Evolutionary conservation across 163 green algal genomes (phyloP).

Genomic region (Smithsoniella earleae): DNA sequence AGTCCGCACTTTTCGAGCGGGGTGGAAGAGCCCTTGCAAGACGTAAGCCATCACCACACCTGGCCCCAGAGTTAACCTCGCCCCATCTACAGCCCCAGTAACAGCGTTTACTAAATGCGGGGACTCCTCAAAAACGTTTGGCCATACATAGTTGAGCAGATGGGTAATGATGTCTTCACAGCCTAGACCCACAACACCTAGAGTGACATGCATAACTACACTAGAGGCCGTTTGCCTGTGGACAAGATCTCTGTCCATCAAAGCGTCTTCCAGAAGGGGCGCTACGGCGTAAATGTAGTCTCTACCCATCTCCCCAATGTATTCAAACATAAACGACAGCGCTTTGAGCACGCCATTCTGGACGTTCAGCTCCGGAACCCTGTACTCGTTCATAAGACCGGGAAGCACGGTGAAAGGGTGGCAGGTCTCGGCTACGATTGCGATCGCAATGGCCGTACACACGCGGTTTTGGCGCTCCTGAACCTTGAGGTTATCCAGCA

Average conservation of each 20-base stretch:
- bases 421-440: constrained; percentile 98
- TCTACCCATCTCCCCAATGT: constrained; percentile 98
- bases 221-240: constrained; percentile 82
- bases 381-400: constrained; percentile 99
- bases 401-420: constrained; percentile 97
- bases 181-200: constrained; percentile 83
- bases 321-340: constrained; percentile 99
- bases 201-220: constrained; percentile 82
- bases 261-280: constrained; percentile 88
- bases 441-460: constrained; percentile 98
- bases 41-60: constrained; percentile 79
- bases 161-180: constrained; percentile 93
- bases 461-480: constrained; percentile 98
- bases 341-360: constrained; percentile 98
- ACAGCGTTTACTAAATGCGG: constrained; percentile 90
- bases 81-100: constrained; percentile 83
- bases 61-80: constrained; percentile 77
- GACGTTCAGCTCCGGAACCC: constrained; percentile 93
- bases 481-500: constrained; percentile 99
- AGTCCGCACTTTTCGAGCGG: constrained; percentile 73
- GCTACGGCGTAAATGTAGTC: constrained; percentile 87
- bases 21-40: constrained; percentile 91
- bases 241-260: constrained; percentile 90
- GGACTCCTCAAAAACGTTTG: constrained; percentile 95
- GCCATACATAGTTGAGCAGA: constrained; percentile 97